A percentile compares a stretch with the other conserved stretches of the same genome.
Evolutionary conservation across 345 rosid genomes (phyloP).

Genomic region (Syzygium jambos): DNA sequence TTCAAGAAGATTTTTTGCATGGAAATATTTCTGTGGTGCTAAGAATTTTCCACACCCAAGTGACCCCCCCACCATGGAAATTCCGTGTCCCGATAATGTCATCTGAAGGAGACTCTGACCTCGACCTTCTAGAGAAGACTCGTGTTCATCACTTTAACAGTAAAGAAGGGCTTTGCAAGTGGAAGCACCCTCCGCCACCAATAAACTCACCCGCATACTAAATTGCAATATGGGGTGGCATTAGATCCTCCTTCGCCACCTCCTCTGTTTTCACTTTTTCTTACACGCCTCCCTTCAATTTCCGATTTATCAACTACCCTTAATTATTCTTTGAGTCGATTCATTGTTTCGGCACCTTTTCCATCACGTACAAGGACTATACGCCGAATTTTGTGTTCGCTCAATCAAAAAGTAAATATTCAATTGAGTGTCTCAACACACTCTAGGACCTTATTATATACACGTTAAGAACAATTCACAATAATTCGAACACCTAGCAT

Average conservation of each 20-base stretch:
- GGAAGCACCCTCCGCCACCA: not conserved
- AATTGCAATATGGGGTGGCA: not conserved
- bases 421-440: not conserved
- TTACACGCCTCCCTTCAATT: not conserved
- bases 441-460: not conserved
- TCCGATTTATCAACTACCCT: not conserved
- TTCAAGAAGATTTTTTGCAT: not conserved
- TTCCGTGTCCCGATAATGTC: too few species aligned
- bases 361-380: not conserved
- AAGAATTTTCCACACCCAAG: not conserved
- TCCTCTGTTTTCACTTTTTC: not conserved
- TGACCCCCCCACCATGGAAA: not conserved
- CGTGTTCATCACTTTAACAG: not conserved
- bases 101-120: not conserved
- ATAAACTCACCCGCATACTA: not conserved
- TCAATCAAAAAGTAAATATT: not conserved
- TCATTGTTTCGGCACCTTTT: not conserved
- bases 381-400: not conserved
- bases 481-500: too few species aligned
- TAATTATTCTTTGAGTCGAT: not conserved
- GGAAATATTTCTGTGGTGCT: not conserved
- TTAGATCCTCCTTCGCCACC: not conserved
- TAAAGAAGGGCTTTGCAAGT: not conserved
- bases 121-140: too few species aligned
- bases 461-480: too few species aligned